A percentile compares a stretch with the other conserved stretches of the same genome.
phyloP scores from a whole-genome alignment of 768 basidiomycete genomes.

The Lactifluus volemus region DNA sequence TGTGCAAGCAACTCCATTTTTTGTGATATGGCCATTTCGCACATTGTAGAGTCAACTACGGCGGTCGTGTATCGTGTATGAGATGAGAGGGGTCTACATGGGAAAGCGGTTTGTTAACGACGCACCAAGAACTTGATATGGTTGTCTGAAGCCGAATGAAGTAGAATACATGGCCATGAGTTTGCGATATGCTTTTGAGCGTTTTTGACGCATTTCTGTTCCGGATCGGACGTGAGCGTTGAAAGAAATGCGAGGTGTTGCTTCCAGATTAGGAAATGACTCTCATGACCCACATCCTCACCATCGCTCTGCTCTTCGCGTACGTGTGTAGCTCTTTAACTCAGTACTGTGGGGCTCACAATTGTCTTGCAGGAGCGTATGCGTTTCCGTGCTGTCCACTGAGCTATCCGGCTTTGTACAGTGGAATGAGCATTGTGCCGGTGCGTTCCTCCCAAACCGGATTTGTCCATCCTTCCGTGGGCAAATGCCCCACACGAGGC shows the following conservation, averaged over 20 bases:
- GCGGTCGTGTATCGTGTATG: slow-evolving; percentile 1
- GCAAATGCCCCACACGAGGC: not conserved
- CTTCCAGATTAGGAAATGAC: slow-evolving; percentile 9
- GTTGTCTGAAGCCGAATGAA: slow-evolving; percentile 85
- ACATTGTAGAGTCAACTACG: slow-evolving; percentile 80
- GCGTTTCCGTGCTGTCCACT: slow-evolving; percentile 29
- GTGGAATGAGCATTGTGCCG: slow-evolving; percentile 64
- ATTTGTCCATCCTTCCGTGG: not conserved
- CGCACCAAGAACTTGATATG: slow-evolving; percentile 86
- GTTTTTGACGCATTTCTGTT: slow-evolving; percentile 77
- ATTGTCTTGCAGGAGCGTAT: not conserved
- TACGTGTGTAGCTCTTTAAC: not conserved
- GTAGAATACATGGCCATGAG: slow-evolving; percentile 87
- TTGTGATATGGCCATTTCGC: slow-evolving; percentile 53
- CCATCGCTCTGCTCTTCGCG: slow-evolving; percentile 2
- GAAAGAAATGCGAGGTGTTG: not conserved
- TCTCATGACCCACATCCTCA: slow-evolving; percentile 8
- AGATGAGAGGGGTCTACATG: not conserved
- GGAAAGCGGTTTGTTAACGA: not conserved
- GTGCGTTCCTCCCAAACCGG: slow-evolving; percentile 28
- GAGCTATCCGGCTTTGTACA: slow-evolving; percentile 55
- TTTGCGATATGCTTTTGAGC: slow-evolving; percentile 90
- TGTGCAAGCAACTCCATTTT: slow-evolving; percentile 75
- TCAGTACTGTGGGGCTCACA: not conserved
- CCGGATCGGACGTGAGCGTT: not conserved